phyloP scores from a whole-genome alignment of 805 yeast genomes.

The Saccharomycopsis lassenensis region DNA sequence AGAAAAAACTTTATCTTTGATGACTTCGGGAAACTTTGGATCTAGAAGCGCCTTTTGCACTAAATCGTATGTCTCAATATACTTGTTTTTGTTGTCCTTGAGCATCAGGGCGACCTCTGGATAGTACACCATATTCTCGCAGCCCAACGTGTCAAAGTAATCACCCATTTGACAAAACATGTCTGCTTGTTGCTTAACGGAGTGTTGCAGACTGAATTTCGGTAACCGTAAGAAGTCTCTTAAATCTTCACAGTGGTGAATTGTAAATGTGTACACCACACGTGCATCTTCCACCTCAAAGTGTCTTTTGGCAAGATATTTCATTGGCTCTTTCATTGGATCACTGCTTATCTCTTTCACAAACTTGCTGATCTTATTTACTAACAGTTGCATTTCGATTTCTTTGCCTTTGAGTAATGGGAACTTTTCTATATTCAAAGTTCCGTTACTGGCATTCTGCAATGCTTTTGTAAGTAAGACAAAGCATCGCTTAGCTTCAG shows the following conservation, averaged over 20 bases:
- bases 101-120: conserved; percentile 46
- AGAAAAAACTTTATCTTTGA: conserved; percentile 38
- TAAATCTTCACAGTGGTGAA: conserved; percentile 21
- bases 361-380: conserved; percentile 30
- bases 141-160: conserved; percentile 28
- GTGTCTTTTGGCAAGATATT: conserved; percentile 17
- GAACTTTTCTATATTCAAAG: conserved; percentile 56
- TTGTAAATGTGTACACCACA: conserved; percentile 7
- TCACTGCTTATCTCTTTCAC: conserved; percentile 26
- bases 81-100: conserved; percentile 37
- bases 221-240: conserved; percentile 34
- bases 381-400: conserved; percentile 32
- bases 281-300: conserved; percentile 12
- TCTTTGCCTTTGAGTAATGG: conserved; percentile 36
- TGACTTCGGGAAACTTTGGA: conserved; percentile 27
- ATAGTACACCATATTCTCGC: conserved; percentile 45
- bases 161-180: neutral
- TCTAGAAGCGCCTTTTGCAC: conserved; percentile 57
- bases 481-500: conserved; percentile 29
- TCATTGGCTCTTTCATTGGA: neutral
- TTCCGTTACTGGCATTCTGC: conserved; percentile 80
- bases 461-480: conserved; percentile 73
- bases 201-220: conserved; percentile 16
- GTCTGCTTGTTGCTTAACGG: neutral
- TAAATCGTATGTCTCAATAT: conserved; percentile 53